A percentile compares a stretch with the other conserved stretches of the same genome.
Evolutionary conservation across 371 early-diverging fungal genomes (phyloP).

Genomic region (Apophysomyces variabilis): DNA sequence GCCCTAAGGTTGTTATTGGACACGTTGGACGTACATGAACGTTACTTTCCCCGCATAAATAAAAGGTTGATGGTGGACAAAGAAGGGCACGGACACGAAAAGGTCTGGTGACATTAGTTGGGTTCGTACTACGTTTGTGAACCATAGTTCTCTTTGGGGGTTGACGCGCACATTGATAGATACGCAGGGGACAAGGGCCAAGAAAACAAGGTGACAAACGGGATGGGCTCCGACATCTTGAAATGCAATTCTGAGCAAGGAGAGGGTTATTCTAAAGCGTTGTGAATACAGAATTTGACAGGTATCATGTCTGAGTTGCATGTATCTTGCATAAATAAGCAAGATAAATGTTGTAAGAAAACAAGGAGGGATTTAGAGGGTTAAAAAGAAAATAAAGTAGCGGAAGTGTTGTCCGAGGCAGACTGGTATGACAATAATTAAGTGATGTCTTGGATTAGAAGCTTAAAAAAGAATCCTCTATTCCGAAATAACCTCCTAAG

Average conservation of each 20-base stretch:
- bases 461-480: neutral
- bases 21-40: neutral
- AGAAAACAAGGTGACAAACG: constrained; percentile 8
- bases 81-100: constrained; percentile 7
- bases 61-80: neutral
- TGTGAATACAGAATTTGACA: constrained; percentile 5
- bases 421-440: constrained; percentile 6
- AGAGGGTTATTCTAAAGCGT: neutral
- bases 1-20: neutral
- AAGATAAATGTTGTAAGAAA: neutral
- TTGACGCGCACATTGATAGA: neutral
- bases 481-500: neutral
- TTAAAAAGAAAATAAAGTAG: neutral
- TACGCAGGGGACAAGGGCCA: neutral
- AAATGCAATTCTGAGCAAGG: neutral
- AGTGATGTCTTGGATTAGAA: neutral
- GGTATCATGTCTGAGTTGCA: constrained; percentile 9
- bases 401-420: constrained; percentile 8
- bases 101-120: constrained; percentile 1
- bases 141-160: neutral
- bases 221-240: constrained; percentile 5
- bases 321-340: constrained; percentile 1
- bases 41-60: constrained; percentile 6
- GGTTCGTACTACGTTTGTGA: neutral
- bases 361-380: neutral